These are phyloP conservation scores for Aureobasidium sp. DNA, from an alignment of 2,329 filamentous ascomycete species.

Conservation along the genomic window DNA sequence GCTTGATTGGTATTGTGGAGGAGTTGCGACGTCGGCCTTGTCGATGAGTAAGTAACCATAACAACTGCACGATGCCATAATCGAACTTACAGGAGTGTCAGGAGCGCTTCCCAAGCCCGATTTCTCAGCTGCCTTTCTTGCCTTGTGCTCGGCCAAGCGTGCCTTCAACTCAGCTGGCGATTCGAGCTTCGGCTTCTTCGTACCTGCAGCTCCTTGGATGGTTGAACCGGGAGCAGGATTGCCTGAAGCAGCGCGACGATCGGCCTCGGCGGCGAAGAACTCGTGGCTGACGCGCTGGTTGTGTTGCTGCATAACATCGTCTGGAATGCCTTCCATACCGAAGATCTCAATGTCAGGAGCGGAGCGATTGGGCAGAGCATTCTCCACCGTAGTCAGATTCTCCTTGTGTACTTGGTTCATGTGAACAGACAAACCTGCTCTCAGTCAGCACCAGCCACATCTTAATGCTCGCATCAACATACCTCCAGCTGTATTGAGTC, in stretches of 20 bases:
- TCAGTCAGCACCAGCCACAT: not conserved
- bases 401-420: slow-evolving; percentile 99
- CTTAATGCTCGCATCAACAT: slow-evolving; percentile 26
- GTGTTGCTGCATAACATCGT: slow-evolving; percentile 74
- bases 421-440: slow-evolving; percentile 79
- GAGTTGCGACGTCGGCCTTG: slow-evolving; percentile 14
- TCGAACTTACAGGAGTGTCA: slow-evolving; percentile 14
- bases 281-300: slow-evolving; percentile 78
- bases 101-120: slow-evolving; percentile 12
- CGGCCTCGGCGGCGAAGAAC: slow-evolving; percentile 78
- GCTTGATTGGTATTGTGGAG: slow-evolving; percentile 2
- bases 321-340: slow-evolving; percentile 93
- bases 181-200: slow-evolving; percentile 65
- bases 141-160: slow-evolving; percentile 69
- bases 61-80: not conserved
- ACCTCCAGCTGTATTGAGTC: slow-evolving; percentile 94
- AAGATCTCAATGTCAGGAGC: slow-evolving; percentile 93
- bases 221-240: slow-evolving; percentile 63
- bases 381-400: slow-evolving; percentile 77
- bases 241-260: slow-evolving; percentile 72
- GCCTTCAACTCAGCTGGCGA: slow-evolving; percentile 70
- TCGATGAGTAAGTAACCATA: not conserved
- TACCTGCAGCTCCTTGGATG: slow-evolving; percentile 37
- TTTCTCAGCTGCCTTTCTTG: slow-evolving; percentile 46
- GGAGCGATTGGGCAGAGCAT: slow-evolving; percentile 79